Conservation (phyloP, 2,329 filamentous ascomycete genomes). For the Verticillium dahliae region DNA sequence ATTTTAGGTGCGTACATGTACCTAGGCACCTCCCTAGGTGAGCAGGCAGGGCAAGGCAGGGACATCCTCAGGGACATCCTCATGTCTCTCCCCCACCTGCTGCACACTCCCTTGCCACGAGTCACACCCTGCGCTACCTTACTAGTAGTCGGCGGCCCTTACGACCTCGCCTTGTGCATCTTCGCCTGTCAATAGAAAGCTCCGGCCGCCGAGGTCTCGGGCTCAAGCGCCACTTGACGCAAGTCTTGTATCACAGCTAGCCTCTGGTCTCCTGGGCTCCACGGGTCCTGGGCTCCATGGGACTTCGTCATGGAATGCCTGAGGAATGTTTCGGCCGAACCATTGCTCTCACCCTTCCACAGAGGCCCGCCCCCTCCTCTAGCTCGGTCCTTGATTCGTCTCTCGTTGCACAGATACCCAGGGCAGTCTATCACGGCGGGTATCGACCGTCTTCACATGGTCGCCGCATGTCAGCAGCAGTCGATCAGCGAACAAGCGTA, state of each 20-base stretch:
- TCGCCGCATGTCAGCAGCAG: too few species aligned
- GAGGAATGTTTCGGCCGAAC: slow-evolving; percentile 18
- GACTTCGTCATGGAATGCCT: slow-evolving; percentile 20
- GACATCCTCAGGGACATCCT: too few species aligned
- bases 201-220: slow-evolving; percentile 8
- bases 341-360: not conserved
- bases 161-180: not conserved
- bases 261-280: not conserved
- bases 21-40: too few species aligned
- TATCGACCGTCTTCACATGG: not conserved
- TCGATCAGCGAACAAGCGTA: too few species aligned
- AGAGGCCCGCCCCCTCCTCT: not conserved
- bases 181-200: slow-evolving; percentile 2
- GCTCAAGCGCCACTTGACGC: slow-evolving; percentile 28
- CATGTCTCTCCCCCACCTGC: not conserved
- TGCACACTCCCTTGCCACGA: not conserved
- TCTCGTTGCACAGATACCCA: not conserved
- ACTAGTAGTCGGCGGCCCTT: not conserved
- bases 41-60: too few species aligned
- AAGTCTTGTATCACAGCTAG: slow-evolving; percentile 26
- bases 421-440: not conserved
- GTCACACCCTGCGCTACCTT: not conserved
- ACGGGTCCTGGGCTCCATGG: not conserved
- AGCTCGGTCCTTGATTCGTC: not conserved
- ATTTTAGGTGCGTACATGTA: too few species aligned